phyloP scores from a whole-genome alignment of 495 filamentous ascomycete species.

The Penicillium tannophilum region DNA sequence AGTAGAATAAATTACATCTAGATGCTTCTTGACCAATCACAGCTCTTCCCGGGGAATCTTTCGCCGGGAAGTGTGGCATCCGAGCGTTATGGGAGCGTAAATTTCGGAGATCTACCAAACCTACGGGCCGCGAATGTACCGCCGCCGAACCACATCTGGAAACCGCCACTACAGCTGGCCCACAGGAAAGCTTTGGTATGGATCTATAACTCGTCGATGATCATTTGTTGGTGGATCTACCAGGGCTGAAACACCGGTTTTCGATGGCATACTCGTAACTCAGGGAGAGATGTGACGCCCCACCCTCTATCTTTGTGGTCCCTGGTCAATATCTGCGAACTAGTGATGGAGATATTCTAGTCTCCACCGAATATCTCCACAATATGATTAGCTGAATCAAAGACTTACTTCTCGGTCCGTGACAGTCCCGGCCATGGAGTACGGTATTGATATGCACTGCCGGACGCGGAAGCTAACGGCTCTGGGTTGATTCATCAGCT shows the following conservation, averaged over 20 bases:
- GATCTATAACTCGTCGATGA: neutral
- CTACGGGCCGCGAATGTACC: conserved; percentile 2
- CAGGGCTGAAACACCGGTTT: neutral
- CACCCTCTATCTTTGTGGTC: neutral
- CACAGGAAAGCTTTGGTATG: neutral
- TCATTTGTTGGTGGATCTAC: neutral
- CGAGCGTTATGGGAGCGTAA: neutral
- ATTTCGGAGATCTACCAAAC: conserved; percentile 1
- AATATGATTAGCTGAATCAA: neutral
- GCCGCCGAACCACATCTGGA: neutral
- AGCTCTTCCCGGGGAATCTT: neutral
- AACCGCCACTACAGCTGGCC: neutral
- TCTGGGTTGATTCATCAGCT: neutral
- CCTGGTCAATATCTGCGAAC: neutral
- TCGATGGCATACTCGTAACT: neutral
- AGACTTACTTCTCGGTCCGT: too few relatives aligned
- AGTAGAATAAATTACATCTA: neutral
- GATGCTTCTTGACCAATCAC: neutral
- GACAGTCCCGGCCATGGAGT: too few relatives aligned
- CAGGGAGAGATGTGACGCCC: neutral
- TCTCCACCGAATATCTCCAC: neutral
- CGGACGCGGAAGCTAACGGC: neutral
- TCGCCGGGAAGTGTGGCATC: neutral
- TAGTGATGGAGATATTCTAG: neutral
- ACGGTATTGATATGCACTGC: neutral